phyloP scores from a whole-genome alignment of 176 grass and related monocot genomes.

The Carex kokanica region DNA sequence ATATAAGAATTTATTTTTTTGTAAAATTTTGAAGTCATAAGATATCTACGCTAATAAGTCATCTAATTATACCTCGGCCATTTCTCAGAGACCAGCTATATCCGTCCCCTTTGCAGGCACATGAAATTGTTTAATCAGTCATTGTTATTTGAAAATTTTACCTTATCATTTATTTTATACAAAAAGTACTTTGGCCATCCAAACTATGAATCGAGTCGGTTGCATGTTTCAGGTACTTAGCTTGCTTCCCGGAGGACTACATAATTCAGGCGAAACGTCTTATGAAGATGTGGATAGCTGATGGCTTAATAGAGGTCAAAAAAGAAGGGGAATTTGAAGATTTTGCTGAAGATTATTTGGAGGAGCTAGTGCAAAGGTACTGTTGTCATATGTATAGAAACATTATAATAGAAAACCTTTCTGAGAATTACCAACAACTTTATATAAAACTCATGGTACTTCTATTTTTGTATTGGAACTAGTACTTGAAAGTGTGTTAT shows the following conservation, averaged over 20 bases:
- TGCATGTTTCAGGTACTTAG: not conserved
- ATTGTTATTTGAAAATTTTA: not conserved
- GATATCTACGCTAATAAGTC: not conserved
- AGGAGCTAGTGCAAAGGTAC: not conserved
- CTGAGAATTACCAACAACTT: too few species aligned
- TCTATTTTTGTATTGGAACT: too few species aligned
- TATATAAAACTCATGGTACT: too few species aligned
- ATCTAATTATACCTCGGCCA: not conserved
- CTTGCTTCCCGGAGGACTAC: not conserved
- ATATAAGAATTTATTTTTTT: not conserved
- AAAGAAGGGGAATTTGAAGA: not conserved
- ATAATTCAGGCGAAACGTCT: not conserved
- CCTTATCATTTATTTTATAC: not conserved
- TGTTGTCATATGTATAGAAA: too few species aligned
- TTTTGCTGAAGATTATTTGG: not conserved
- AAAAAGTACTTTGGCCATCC: not conserved
- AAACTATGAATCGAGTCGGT: not conserved
- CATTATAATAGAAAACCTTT: too few species aligned
- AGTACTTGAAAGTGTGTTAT: too few species aligned
- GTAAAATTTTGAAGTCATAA: not conserved
- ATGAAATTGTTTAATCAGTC: not conserved
- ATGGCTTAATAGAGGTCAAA: not conserved
- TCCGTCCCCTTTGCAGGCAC: not conserved
- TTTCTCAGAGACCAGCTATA: not conserved
- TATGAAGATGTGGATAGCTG: slow-evolving; percentile 5